Conservation (phyloP, 2,329 filamentous ascomycete genomes). For the Cadophora sp. region DNA sequence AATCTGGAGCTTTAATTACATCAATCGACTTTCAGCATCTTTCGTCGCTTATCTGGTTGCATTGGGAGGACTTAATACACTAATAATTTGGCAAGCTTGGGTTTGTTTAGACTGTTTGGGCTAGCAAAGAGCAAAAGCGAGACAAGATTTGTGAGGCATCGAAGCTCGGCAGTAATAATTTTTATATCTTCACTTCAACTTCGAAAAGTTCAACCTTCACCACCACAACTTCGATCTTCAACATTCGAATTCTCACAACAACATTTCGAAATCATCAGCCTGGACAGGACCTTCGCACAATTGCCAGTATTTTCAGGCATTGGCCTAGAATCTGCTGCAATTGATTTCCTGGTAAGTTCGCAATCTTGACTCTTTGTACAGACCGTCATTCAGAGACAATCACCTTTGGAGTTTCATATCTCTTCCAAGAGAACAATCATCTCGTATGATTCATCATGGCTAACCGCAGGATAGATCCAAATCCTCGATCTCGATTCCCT, state of each 20-base stretch:
- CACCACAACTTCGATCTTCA: not conserved
- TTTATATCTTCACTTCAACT: constrained; percentile 10
- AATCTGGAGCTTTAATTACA: constrained; percentile 8
- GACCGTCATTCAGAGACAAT: not conserved
- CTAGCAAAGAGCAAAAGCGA: not conserved
- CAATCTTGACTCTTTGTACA: not conserved
- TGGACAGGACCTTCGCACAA: not conserved
- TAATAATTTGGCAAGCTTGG: constrained; percentile 13
- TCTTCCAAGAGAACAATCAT: not conserved
- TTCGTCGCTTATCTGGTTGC: not conserved
- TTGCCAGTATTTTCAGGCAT: not conserved
- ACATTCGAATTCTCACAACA: not conserved
- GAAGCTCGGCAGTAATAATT: constrained; percentile 6
- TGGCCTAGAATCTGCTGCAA: not conserved
- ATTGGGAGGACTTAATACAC: constrained; percentile 14
- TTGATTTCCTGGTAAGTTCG: constrained; percentile 8
- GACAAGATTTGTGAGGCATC: constrained; percentile 8
- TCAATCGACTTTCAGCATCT: constrained; percentile 9
- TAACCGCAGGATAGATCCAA: not conserved
- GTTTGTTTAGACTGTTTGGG: not conserved
- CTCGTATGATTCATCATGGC: constrained; percentile 1
- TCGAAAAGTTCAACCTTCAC: not conserved
- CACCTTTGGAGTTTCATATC: not conserved
- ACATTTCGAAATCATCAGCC: too few relatives aligned
- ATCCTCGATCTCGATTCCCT: not conserved